Evolutionary conservation across 305 asterid genomes (phyloP), one percentile per base, ranked within the genome.

Genomic region (Fraxinus nigra): DNA sequence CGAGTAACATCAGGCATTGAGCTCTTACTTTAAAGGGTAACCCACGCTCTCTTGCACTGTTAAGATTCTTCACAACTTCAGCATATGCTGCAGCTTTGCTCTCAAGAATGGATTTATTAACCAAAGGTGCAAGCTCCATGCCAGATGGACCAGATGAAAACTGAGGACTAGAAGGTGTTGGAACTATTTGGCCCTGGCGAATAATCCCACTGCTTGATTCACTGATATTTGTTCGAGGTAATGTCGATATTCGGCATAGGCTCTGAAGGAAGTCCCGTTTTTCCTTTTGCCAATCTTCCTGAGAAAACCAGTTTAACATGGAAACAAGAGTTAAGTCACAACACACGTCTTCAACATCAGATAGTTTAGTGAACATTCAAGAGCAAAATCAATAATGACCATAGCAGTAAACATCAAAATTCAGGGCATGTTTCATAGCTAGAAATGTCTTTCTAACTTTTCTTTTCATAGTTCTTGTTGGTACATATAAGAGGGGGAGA

Each of bases 241-340:
- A 90, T 79, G 93, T 86, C 13, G 98, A 91, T 84, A 96, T 91
- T 83, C 94, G 92, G 89, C 90, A 91, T 34, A 94, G 89, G 87
- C 97, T 93, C 87, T 96, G 98, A 76, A 96, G 97, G 84, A 92
- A 96, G 85, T 92, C 97, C 85, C 97, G 87, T 72, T 92, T 94
- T 70, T 93, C 99, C 87, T 93, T 94, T 85, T 91, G 90, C 99
- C 99, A 96, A 86, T 96, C 99, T 86, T 94, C 97, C 99, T 96
- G 87, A 7, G 33, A 79, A 73, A 48, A 83, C 56, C 85, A 79
- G 81, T 76, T 75, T 72, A 34, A 46, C 72, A 78, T 13, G 77
- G 32, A 81, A 79, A 56, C 46, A 32, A 65, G 79, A 81, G 67
- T 20, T 11, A 78, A 70, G 18, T 34, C 65, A 37, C 26, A 22